phyloP scores from a whole-genome alignment of 176 grass and related monocot species.

The Carex cristatella region DNA sequence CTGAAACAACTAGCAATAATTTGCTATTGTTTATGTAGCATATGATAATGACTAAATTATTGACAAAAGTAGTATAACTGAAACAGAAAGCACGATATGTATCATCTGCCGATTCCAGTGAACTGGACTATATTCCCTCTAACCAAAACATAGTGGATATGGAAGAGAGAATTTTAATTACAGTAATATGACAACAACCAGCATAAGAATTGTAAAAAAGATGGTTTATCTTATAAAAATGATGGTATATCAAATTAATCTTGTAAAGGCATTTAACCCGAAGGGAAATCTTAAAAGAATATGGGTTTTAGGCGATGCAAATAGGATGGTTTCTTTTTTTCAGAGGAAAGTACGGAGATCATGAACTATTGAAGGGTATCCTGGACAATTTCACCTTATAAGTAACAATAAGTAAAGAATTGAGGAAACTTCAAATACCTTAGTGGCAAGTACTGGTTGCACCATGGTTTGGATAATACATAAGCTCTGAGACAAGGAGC shows the following conservation, averaged over 20 bases:
- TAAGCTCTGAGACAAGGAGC: conserved; percentile 53
- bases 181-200: neutral
- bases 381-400: neutral
- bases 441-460: conserved; percentile 43
- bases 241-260: neutral
- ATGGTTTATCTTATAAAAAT: neutral
- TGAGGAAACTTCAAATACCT: conserved; percentile 34
- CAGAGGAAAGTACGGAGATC: neutral
- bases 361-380: neutral
- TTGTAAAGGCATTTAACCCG: neutral
- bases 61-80: neutral
- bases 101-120: neutral
- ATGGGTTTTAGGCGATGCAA: neutral
- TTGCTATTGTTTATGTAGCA: neutral
- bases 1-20: neutral
- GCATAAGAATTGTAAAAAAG: neutral
- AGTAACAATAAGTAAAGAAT: neutral
- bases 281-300: neutral
- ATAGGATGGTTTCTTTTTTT: neutral
- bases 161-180: neutral
- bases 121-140: neutral
- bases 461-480: conserved; percentile 83
- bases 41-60: neutral
- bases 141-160: neutral
- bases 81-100: neutral